phyloP scores from a whole-genome alignment of 73 alveolate genomes.

The Blepharisma japonicum region DNA sequence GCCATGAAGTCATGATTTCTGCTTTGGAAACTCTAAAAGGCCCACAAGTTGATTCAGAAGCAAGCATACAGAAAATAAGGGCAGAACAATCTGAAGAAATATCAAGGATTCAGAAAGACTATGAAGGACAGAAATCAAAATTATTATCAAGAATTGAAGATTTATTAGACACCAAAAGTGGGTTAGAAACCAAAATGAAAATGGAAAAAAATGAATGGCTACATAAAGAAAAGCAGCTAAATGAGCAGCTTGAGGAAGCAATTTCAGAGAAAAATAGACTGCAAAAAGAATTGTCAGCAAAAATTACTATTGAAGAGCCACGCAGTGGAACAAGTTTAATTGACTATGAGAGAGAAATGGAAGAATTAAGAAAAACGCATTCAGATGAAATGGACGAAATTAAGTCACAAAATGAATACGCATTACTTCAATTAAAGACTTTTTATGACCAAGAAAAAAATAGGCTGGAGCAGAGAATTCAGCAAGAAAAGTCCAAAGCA shows the following conservation, averaged over 20 bases:
- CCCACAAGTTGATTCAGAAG: not conserved
- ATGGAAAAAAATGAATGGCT: constrained; percentile 12
- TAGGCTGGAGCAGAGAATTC: constrained; percentile 66
- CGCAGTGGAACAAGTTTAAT: constrained; percentile 58
- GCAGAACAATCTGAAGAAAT: constrained; percentile 31
- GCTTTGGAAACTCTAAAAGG: no score
- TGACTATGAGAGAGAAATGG: constrained; percentile 36
- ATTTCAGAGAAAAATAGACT: not conserved
- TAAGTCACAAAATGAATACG: constrained; percentile 53
- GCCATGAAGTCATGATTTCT: no score
- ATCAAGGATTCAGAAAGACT: not conserved
- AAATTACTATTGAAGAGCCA: not conserved
- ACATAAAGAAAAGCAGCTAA: not conserved
- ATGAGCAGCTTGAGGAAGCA: constrained; percentile 8
- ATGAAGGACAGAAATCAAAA: not conserved
- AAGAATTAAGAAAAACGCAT: not conserved
- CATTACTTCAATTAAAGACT: constrained; percentile 59
- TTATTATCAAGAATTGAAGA: not conserved
- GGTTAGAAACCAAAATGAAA: not conserved
- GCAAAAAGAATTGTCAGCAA: not conserved
- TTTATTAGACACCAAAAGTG: constrained; percentile 16
- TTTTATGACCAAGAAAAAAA: constrained; percentile 71
- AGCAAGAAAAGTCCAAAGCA: constrained; percentile 54
- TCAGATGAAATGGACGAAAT: not conserved
- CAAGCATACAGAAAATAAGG: constrained; percentile 5